Conservation (phyloP, 1,284 basidiomycete species). For the Leucoagaricus sp. region DNA sequence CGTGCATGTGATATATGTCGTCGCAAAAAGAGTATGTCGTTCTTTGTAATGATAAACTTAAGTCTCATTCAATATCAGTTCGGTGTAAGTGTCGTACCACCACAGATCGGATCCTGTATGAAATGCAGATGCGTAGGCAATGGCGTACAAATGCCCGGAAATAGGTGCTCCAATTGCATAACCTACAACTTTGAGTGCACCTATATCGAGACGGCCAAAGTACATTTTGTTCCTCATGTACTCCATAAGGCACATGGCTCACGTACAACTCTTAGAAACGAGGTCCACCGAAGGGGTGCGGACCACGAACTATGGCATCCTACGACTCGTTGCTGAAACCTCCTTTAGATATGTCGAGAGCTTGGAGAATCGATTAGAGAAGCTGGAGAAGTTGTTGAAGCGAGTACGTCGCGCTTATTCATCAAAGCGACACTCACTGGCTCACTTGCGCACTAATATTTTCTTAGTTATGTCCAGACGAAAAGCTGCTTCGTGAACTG, state of each 20-base stretch:
- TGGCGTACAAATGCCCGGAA: slow-evolving; percentile 64
- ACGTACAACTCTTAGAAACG: slow-evolving; percentile 54
- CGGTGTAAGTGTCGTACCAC: slow-evolving; percentile 46
- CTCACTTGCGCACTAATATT: slow-evolving; percentile 10
- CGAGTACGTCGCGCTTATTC: slow-evolving; percentile 39
- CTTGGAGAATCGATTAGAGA: slow-evolving; percentile 69
- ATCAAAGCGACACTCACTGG: neutral
- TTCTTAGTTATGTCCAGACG: slow-evolving; percentile 39
- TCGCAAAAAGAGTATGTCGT: slow-evolving; percentile 66
- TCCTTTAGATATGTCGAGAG: slow-evolving; percentile 65
- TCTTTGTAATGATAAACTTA: slow-evolving; percentile 11
- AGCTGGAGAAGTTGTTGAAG: slow-evolving; percentile 69
- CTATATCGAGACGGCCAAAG: slow-evolving; percentile 75
- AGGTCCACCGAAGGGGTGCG: slow-evolving; percentile 82
- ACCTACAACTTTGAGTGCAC: slow-evolving; percentile 76
- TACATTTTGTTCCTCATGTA: slow-evolving; percentile 30
- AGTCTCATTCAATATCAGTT: slow-evolving; percentile 33
- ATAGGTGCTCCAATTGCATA: slow-evolving; percentile 78
- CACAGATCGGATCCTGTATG: neutral
- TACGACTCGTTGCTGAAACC: neutral
- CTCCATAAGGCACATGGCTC: neutral
- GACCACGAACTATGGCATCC: neutral
- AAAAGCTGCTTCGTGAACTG: slow-evolving; percentile 28
- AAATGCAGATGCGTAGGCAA: slow-evolving; percentile 42
- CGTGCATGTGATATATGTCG: slow-evolving; percentile 77